Percentiles rank a stretch among this genome's conserved stretches.
phyloP scores from a whole-genome alignment of 176 grass and related monocot species.

The Juncus inflexus region DNA sequence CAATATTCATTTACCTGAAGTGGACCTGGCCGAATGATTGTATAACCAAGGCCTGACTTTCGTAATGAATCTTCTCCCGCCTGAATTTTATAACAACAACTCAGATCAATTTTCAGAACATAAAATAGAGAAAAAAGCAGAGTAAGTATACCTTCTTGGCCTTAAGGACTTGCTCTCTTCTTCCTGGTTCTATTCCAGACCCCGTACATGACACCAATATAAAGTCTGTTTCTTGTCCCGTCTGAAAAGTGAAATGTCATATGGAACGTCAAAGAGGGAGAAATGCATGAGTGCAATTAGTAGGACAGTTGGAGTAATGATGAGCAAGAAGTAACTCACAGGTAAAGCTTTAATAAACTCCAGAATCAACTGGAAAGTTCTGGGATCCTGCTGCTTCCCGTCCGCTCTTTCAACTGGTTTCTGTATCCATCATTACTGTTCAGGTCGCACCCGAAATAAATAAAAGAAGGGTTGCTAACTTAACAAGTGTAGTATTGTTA shows the following conservation, averaged over 20 bases:
- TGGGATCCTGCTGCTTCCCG: slow-evolving; percentile 61
- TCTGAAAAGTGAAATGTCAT: slow-evolving; percentile 36
- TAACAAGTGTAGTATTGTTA: slow-evolving; percentile 22
- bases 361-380: slow-evolving; percentile 84
- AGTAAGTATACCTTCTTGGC: slow-evolving; percentile 71
- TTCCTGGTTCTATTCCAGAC: slow-evolving; percentile 71
- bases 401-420: slow-evolving; percentile 56
- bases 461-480: too few relatives aligned
- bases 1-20: slow-evolving; percentile 49
- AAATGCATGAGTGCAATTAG: slow-evolving; percentile 1
- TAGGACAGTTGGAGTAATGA: slow-evolving; percentile 13
- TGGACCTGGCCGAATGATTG: slow-evolving; percentile 88
- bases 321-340: slow-evolving; percentile 44
- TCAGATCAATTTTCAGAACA: not conserved
- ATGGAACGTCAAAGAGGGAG: not conserved
- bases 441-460: not conserved
- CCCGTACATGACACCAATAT: slow-evolving; percentile 92
- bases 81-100: slow-evolving; percentile 34
- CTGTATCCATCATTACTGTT: slow-evolving; percentile 41
- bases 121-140: slow-evolving; percentile 20
- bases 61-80: slow-evolving; percentile 90
- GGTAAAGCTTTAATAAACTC: slow-evolving; percentile 97
- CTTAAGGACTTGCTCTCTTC: slow-evolving; percentile 98
- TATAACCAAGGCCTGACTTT: slow-evolving; percentile 95
- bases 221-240: slow-evolving; percentile 89